A percentile compares a stretch with the other conserved stretches of the same genome.
phyloP scores from a whole-genome alignment of 2,329 filamentous ascomycete species.

The Talaromyces marneffei region DNA sequence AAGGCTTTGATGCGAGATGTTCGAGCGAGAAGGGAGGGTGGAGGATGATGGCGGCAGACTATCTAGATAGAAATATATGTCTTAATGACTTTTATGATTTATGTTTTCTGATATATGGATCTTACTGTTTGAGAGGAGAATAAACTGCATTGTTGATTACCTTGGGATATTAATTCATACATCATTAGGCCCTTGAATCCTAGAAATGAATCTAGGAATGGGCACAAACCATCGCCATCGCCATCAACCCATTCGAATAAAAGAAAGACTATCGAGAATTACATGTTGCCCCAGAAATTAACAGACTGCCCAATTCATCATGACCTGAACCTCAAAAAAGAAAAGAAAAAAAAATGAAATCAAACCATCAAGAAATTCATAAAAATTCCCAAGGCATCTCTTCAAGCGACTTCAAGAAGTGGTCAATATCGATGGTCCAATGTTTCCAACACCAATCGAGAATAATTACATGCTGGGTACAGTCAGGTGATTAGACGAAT shows the following conservation, averaged over 20 bases:
- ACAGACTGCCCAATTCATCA: background rate
- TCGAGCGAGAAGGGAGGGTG: conserved; percentile 62
- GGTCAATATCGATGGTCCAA: background rate
- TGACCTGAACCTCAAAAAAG: background rate
- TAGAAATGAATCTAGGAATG: background rate
- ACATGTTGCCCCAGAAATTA: background rate
- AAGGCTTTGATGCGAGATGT: conserved; percentile 88
- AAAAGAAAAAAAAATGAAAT: background rate
- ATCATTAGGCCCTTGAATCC: background rate
- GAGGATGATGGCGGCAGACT: conserved; percentile 11
- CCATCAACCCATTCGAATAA: background rate
- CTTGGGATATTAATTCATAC: background rate
- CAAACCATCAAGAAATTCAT: background rate
- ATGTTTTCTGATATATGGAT: background rate
- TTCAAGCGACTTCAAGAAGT: background rate
- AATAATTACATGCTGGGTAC: background rate
- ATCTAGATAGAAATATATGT: background rate
- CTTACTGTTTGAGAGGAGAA: background rate
- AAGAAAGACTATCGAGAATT: background rate
- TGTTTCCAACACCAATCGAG: background rate
- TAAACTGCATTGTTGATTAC: background rate
- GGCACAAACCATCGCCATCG: background rate
- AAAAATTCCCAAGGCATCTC: background rate
- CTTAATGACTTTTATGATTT: background rate
- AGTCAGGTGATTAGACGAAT: background rate